Base-by-base conservation (phyloP, 2,329 filamentous ascomycete genomes). In the Dothideomycetes sp. region DNA sequence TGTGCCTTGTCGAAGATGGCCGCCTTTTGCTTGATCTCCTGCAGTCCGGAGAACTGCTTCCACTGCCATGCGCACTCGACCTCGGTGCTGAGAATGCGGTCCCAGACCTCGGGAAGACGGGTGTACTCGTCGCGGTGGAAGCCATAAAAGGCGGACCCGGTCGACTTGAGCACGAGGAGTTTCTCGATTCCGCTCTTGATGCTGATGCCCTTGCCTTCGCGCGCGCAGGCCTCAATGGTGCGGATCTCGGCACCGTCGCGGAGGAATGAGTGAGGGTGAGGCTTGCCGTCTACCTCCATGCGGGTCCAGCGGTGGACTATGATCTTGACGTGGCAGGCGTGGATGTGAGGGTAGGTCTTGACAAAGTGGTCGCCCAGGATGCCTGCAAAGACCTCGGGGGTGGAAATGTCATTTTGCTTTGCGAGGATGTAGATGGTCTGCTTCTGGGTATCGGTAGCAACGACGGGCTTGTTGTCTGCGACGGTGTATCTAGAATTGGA, bases 391-490 rank as follows among this genome's bases (percentile, higher is more conserved):
- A 94, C 78, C 70, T 98, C 91, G 0, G 91, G 89, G 12, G 91
- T 88, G 51, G 81, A 86, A 52, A 98, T 83, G 24, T 88, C 84
- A 68, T 93, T 73, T 65, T 93, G 81, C 69, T 94, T 95, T 56
- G 91, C 89, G 57, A 85, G 81, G 66, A 98, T 87, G 70, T 91
- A 94, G 52, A 55, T 56, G 37, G 65, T 96, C 67, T 98, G 94
- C 71, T 98, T 98, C 68, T 96, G 94, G 18, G 87, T 89, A 65
- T 98, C 91, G 45, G 91, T 98, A 47, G 91, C 87, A 45, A 98
- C 89, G 43, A 98, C 78, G 49, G 93, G 84, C 54, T 81, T 84
- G 73, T 98, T 98, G 69, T 98, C 88, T 52, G 86, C 89, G 56
- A 75, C 64, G 46, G 89, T 98, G 73, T 94, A 98, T 48, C 85